phyloP scores from a whole-genome alignment of 1,284 basidiomycete species.

The Cutaneotrichosporon arboriforme region DNA sequence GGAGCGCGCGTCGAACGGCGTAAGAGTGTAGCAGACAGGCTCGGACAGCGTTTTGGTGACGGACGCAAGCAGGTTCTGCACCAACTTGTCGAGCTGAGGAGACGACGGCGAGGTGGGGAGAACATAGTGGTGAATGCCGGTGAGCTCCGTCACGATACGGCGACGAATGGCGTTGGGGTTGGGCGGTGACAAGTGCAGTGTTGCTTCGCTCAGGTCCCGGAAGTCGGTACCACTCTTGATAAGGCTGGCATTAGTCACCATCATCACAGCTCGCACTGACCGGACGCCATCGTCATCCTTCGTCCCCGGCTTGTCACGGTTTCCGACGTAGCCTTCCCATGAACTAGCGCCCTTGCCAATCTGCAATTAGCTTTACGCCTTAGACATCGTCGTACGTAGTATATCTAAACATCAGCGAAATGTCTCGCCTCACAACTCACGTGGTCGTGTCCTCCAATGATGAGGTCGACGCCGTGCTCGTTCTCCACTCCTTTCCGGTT shows the following conservation, averaged over 20 bases:
- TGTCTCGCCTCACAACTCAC: conserved; percentile 16
- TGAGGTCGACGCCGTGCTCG: conserved; percentile 72
- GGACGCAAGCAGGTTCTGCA: conserved; percentile 63
- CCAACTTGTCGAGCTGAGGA: conserved; percentile 56
- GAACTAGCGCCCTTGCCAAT: conserved; percentile 65
- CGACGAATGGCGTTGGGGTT: conserved; percentile 58
- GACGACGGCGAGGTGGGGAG: conserved; percentile 60
- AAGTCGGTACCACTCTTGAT: conserved; percentile 87
- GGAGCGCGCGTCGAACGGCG: conserved; percentile 69
- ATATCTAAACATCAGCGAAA: conserved; percentile 25
- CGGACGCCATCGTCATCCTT: conserved; percentile 68
- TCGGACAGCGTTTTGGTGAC: conserved; percentile 66
- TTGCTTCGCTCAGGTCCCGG: conserved; percentile 72
- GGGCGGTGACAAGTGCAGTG: conserved; percentile 59
- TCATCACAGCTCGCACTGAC: conserved; percentile 39
- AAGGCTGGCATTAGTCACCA: conserved; percentile 41
- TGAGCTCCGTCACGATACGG: conserved; percentile 61
- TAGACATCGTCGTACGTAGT: conserved; percentile 22
- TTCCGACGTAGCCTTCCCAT: conserved; percentile 67
- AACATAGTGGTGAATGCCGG: conserved; percentile 62
- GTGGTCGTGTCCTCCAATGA: conserved; percentile 89
- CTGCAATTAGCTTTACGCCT: conserved; percentile 46
- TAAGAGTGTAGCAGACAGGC: conserved; percentile 64
- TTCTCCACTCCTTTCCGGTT: conserved; percentile 49
- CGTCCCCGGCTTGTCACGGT: conserved; percentile 59